Evolutionary conservation across 2,329 filamentous ascomycete genomes (phyloP), one percentile per base, ranked within the genome.

Genomic region (Colletotrichum sp.): DNA sequence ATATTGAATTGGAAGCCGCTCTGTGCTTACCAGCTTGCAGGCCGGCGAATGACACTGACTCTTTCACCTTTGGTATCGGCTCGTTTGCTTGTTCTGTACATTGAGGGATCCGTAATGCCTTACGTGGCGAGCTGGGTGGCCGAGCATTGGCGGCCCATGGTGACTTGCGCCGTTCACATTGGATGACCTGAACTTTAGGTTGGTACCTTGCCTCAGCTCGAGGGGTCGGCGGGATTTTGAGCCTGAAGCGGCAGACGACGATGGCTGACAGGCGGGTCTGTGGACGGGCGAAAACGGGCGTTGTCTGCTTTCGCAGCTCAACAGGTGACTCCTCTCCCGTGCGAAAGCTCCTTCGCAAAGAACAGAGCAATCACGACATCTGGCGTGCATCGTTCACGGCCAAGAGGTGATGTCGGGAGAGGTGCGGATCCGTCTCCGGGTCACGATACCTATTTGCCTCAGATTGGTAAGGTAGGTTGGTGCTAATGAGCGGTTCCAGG

Each of bases 331-430:
- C 34, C 30, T 21, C 16, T 12, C 18, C 6, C 28, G n/a, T 21
- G 15, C 30, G 62, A 39, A 44, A 64, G 16, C 15, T 8, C 21
- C 28, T 26, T 52, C 44, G 44, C n/a, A 2, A 49, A 52, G 44
- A 52, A 52, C n/a, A 21, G 44, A 52, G 44, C n/a, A 52, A 21
- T 52, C 44, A 24, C 44, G 44, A 52, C 44, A 52, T 52, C 6
- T 21, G n/a, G n/a, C n/a, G 44, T 21, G 44, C 44, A 13, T 52
- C 44, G 44, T 52, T 52, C 44, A 52, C 18, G 24, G 59, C 64
- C 44, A 73, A 69, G 64, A 74, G 52, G 65, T 74, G 70, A 76
- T 76, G 73, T 52, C 34, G 70, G 59, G 70, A 73, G 72, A 57
- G 13, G 55, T 59, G 72, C 69, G 69, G 72, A 72, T 68, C 73